Evolutionary conservation across 441 rosid species (phyloP).

Genomic region (Gossypium schwendimanii): DNA sequence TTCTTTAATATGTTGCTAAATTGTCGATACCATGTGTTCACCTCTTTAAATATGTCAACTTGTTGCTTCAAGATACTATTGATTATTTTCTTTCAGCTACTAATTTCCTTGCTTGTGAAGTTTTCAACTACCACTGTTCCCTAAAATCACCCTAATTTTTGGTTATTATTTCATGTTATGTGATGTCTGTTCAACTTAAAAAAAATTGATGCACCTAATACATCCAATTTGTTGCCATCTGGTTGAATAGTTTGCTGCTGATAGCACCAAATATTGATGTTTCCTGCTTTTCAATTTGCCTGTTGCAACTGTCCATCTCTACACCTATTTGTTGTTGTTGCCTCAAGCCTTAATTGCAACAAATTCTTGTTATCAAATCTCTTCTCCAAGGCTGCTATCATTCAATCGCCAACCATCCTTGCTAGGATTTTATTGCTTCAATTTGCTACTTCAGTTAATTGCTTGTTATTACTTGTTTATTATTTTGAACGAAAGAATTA

Average conservation of each 20-base stretch:
- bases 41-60: too few species aligned
- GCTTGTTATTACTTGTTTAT: background rate
- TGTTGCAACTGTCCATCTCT: background rate
- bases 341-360: background rate
- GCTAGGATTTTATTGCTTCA: background rate
- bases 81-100: background rate
- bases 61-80: background rate
- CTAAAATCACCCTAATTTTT: background rate
- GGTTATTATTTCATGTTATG: background rate
- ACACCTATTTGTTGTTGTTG: background rate
- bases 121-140: background rate
- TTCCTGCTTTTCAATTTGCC: background rate
- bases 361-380: background rate
- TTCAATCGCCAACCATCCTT: background rate
- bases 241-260: background rate
- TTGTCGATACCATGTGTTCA: background rate
- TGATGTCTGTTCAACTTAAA: background rate
- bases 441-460: background rate
- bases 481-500: background rate
- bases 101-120: background rate
- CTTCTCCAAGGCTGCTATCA: background rate
- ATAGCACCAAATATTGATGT: background rate
- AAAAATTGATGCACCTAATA: background rate
- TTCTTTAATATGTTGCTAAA: background rate
- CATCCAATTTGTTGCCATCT: background rate